Conservation (phyloP, 768 basidiomycete species). For the Albatrellus ellisii region DNA sequence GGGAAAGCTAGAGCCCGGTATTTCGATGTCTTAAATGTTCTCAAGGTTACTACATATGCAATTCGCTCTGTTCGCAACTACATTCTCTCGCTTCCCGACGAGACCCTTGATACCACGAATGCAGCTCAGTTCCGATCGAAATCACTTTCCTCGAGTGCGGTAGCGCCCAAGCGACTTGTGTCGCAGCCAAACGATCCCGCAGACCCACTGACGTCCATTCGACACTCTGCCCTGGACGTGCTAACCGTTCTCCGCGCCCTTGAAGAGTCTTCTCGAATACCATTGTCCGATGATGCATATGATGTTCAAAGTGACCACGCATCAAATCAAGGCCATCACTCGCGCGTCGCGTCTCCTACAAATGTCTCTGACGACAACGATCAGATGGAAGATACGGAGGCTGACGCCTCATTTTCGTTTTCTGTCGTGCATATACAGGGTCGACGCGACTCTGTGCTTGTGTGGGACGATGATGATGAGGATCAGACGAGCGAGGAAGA, state of each 20-base stretch:
- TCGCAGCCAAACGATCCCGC: constrained; percentile 24
- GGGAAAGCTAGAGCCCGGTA: constrained; percentile 3
- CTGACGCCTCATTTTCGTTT: constrained; percentile 53
- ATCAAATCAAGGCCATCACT: constrained; percentile 16
- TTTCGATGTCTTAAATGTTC: constrained; percentile 55
- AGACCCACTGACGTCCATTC: constrained; percentile 57
- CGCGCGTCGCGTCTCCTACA: constrained; percentile 33
- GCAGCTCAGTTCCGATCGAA: constrained; percentile 39
- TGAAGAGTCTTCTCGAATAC: constrained; percentile 67
- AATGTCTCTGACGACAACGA: constrained; percentile 18
- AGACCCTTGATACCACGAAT: constrained; percentile 39
- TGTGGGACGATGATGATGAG: constrained; percentile 70
- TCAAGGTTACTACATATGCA: constrained; percentile 70
- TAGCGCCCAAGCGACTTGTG: constrained; percentile 22
- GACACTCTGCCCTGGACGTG: constrained; percentile 74
- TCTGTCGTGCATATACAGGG: constrained; percentile 61
- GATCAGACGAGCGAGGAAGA: too few relatives aligned
- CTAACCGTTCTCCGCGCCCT: constrained; percentile 66
- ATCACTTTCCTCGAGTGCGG: constrained; percentile 21
- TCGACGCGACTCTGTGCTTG: constrained; percentile 47
- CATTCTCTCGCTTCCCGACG: constrained; percentile 69
- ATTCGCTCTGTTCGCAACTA: constrained; percentile 80
- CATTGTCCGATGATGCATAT: constrained; percentile 71
- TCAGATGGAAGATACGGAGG: constrained; percentile 27
- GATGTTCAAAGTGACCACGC: constrained; percentile 64